phyloP scores from a whole-genome alignment of 495 filamentous ascomycete species.

The Apodospora peruviana region DNA sequence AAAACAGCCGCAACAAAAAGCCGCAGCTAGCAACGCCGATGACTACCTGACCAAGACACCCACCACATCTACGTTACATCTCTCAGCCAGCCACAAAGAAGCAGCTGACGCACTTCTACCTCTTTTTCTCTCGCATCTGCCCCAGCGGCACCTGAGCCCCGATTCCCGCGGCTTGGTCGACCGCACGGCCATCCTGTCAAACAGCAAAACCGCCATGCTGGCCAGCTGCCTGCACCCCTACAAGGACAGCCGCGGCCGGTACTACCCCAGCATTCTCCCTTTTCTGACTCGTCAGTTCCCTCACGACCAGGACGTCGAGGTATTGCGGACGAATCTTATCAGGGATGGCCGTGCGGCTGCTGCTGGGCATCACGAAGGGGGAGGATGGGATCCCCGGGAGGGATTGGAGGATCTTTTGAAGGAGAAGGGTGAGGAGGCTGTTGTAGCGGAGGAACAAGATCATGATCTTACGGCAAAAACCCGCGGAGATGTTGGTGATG shows the following conservation, averaged over 20 bases:
- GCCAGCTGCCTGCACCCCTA: conserved; percentile 76
- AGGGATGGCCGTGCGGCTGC: conserved; percentile 2
- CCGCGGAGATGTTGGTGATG: background rate
- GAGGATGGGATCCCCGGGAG: conserved; percentile 29
- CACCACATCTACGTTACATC: conserved; percentile 34
- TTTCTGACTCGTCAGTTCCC: conserved; percentile 60
- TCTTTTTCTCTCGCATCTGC: conserved; percentile 52
- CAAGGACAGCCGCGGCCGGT: conserved; percentile 49
- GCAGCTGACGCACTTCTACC: conserved; percentile 54
- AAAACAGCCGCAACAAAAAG: conserved; percentile 18
- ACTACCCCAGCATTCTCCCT: conserved; percentile 67
- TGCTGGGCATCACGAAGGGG: background rate
- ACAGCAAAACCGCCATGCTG: conserved; percentile 62
- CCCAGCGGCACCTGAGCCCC: conserved; percentile 54
- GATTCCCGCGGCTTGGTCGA: conserved; percentile 67
- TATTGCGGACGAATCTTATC: conserved; percentile 51
- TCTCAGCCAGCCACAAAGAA: background rate
- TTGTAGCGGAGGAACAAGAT: background rate
- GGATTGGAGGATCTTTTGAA: conserved; percentile 4
- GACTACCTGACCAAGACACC: conserved; percentile 28
- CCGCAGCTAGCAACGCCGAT: conserved; percentile 32
- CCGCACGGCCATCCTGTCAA: conserved; percentile 65
- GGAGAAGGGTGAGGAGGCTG: conserved; percentile 12
- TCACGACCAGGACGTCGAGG: conserved; percentile 59
- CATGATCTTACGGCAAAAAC: background rate